These are phyloP conservation scores for Fusarium luffae DNA, from an alignment of 2,329 filamentous ascomycete genomes.

Conservation along the genomic window DNA sequence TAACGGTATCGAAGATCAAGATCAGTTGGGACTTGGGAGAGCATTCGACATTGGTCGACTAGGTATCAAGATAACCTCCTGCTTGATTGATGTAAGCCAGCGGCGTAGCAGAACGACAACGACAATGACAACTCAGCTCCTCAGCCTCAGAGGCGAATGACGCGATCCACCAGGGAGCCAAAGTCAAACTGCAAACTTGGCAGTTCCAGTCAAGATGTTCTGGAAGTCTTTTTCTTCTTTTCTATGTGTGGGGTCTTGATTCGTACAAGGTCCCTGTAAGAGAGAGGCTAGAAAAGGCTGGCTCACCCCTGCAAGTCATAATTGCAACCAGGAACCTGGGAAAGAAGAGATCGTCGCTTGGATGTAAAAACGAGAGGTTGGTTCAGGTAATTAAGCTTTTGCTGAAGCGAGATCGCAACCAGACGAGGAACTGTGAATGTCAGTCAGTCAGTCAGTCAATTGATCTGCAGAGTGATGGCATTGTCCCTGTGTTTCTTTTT, in stretches of 20 bases:
- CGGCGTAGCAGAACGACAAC: slow-evolving; percentile 13
- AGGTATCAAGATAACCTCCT: slow-evolving; percentile 1
- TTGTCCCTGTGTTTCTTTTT: neutral
- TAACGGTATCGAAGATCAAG: slow-evolving; percentile 35
- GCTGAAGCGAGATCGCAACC: neutral
- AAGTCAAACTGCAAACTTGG: slow-evolving; percentile 14
- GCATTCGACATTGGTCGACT: neutral
- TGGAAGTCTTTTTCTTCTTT: slow-evolving; percentile 19
- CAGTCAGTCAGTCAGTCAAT: neutral
- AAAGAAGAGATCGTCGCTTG: neutral
- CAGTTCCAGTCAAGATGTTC: slow-evolving; percentile 16
- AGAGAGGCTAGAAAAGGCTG: slow-evolving; percentile 13
- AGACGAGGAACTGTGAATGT: neutral
- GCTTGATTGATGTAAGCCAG: slow-evolving; percentile 15
- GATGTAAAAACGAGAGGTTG: slow-evolving; percentile 1
- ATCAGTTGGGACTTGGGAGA: slow-evolving; percentile 6
- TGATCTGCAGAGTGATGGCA: slow-evolving; percentile 1
- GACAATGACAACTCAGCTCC: slow-evolving; percentile 3
- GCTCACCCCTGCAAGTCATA: slow-evolving; percentile 10
- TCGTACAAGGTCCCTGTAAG: neutral
- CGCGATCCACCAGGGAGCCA: neutral
- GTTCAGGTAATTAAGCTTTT: slow-evolving; percentile 6
- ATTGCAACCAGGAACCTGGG: slow-evolving; percentile 11
- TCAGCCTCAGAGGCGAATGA: neutral
- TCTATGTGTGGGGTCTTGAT: slow-evolving; percentile 2